Evolutionary conservation across 805 yeast species (phyloP).

Genomic region (Maudiozyma saulgeensis): DNA sequence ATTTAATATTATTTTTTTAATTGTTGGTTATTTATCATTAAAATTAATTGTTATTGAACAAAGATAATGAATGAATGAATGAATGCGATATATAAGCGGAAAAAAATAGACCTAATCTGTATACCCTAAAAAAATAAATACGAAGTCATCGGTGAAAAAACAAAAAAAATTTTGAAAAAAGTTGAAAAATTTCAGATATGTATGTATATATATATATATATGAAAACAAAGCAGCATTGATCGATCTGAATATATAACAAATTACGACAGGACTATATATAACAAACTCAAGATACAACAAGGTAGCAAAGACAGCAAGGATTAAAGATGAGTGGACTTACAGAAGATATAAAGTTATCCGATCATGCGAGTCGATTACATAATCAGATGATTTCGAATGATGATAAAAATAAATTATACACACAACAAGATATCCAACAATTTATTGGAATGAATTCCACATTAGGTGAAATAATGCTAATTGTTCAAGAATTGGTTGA

Average conservation of each 20-base stretch:
- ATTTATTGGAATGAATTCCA: slow-evolving; percentile 32
- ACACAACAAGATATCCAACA: slow-evolving; percentile 60
- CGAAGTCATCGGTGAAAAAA: no score
- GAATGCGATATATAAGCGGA: not conserved
- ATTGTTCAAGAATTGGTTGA: slow-evolving; percentile 45
- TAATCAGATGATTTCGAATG: slow-evolving; percentile 45
- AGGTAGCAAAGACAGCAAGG: no score
- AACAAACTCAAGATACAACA: no score
- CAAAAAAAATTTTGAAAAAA: no score
- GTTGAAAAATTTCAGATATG: no score
- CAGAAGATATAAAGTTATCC: slow-evolving; percentile 10
- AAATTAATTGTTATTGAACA: slow-evolving; percentile 68
- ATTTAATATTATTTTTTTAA: slow-evolving; percentile 49
- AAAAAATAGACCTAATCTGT: no score
- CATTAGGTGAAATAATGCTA: slow-evolving; percentile 36
- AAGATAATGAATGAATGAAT: slow-evolving; percentile 31
- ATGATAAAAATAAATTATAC: slow-evolving; percentile 41
- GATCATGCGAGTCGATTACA: slow-evolving; percentile 52
- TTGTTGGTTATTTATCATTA: slow-evolving; percentile 66
- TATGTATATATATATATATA: no score
- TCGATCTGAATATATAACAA: no score
- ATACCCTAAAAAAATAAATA: no score
- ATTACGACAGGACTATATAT: no score
- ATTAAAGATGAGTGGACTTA: no score
- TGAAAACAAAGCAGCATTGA: no score